Percentiles rank a stretch among this genome's conserved stretches.
Conservation (phyloP, 2,329 filamentous ascomycete species). For the Diaporthe nobilis region DNA sequence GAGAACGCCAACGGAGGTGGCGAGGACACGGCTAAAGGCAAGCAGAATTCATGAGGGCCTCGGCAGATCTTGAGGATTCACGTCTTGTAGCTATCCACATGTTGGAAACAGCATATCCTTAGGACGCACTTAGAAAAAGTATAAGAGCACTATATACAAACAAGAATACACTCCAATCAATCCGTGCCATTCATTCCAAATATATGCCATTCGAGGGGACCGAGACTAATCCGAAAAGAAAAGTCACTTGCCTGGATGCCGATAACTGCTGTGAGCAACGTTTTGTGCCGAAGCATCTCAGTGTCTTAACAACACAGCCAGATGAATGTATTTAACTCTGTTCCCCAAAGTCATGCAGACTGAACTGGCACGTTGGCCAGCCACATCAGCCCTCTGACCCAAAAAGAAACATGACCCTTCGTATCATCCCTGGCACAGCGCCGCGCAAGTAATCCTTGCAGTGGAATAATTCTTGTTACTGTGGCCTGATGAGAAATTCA, state of each 20-base stretch:
- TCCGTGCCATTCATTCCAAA: neutral
- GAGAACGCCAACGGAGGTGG: neutral
- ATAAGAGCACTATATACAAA: neutral
- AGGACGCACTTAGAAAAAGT: neutral
- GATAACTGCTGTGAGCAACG: neutral
- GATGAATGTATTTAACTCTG: too few relatives aligned
- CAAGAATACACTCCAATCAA: constrained; percentile 13
- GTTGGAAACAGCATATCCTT: neutral
- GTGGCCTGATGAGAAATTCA: neutral
- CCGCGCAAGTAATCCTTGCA: neutral
- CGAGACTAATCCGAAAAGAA: neutral
- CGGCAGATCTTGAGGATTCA: neutral
- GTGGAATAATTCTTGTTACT: too few relatives aligned
- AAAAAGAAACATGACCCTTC: neutral
- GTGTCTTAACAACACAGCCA: neutral
- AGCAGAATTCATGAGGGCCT: neutral
- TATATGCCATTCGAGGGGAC: too few relatives aligned
- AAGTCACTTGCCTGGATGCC: neutral
- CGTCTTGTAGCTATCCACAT: neutral
- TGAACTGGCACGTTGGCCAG: too few relatives aligned
- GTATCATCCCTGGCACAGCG: too few relatives aligned
- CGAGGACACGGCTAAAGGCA: neutral
- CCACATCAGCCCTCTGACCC: too few relatives aligned
- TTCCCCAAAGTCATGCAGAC: too few relatives aligned
- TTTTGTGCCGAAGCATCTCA: neutral